phyloP scores from a whole-genome alignment of 2,329 filamentous ascomycete species.

The Pestalotiopsis sp. region DNA sequence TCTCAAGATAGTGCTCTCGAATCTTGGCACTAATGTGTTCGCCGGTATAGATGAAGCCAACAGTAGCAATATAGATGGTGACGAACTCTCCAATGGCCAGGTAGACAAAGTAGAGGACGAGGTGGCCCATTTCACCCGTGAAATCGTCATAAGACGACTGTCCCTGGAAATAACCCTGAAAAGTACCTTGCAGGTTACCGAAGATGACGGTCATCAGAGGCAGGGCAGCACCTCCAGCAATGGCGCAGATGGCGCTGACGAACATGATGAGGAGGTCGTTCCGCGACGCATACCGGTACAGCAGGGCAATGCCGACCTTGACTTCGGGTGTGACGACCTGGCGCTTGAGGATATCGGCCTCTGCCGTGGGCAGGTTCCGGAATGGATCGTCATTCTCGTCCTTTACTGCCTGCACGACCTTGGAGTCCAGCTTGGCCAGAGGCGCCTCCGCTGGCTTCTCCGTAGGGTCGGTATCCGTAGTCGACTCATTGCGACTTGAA shows the following conservation, averaged over 20 bases:
- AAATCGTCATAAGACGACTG: conserved; percentile 56
- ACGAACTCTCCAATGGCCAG: conserved; percentile 81
- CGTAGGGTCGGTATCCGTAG: conserved; percentile 20
- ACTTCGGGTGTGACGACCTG: conserved; percentile 69
- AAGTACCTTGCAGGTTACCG: conserved; percentile 73
- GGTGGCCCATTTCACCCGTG: conserved; percentile 57
- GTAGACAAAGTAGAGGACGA: conserved; percentile 84
- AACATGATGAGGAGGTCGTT: conserved; percentile 66
- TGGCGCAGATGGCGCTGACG: conserved; percentile 65
- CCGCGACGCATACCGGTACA: conserved; percentile 72
- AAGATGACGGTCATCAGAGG: conserved; percentile 85
- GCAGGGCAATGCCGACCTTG: conserved; percentile 64
- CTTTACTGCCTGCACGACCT: conserved; percentile 35
- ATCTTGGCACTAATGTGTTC: conserved; percentile 80
- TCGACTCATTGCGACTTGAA: conserved; percentile 40
- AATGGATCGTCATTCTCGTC: conserved; percentile 57
- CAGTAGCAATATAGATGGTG: conserved; percentile 76
- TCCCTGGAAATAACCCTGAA: conserved; percentile 64
- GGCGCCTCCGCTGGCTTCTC: conserved; percentile 15
- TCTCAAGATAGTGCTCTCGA: conserved; percentile 80
- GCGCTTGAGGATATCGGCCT: conserved; percentile 67
- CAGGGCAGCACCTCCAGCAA: conserved; percentile 73
- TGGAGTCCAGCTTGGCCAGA: conserved; percentile 47
- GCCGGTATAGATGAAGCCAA: conserved; percentile 87
- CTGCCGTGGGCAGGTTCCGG: conserved; percentile 64